These are phyloP conservation scores for Phyllosticta citrichinensis DNA, from an alignment of 2,329 filamentous ascomycete species.

Conservation along the genomic window DNA sequence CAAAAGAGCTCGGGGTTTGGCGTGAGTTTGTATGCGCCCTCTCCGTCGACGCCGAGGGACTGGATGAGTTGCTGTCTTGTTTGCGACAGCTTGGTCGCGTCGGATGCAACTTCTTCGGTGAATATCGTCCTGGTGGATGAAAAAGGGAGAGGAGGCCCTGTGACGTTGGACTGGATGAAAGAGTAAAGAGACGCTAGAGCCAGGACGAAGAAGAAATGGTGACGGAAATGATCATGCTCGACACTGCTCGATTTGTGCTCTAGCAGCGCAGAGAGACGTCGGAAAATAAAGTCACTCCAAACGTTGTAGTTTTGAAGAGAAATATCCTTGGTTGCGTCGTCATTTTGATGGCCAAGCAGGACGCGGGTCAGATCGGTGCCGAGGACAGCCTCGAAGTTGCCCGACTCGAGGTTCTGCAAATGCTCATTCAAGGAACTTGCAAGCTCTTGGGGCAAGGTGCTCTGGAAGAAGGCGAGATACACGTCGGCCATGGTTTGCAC, in stretches of 20 bases:
- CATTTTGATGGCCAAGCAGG: slow-evolving; percentile 31
- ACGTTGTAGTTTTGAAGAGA: slow-evolving; percentile 23
- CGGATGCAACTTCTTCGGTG: slow-evolving; percentile 34
- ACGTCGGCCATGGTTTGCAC: slow-evolving; percentile 31
- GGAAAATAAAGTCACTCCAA: slow-evolving; percentile 34
- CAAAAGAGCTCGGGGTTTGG: slow-evolving; percentile 77
- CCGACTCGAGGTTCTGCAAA: slow-evolving; percentile 31
- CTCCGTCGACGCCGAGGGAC: slow-evolving; percentile 69
- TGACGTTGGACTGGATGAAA: slow-evolving; percentile 81
- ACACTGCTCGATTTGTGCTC: slow-evolving; percentile 6
- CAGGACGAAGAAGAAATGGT: slow-evolving; percentile 41
- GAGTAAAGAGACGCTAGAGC: slow-evolving; percentile 62
- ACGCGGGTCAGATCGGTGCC: slow-evolving; percentile 25
- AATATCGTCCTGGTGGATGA: slow-evolving; percentile 40
- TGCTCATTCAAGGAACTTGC: slow-evolving; percentile 25
- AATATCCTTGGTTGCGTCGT: slow-evolving; percentile 22
- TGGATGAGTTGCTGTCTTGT: slow-evolving; percentile 53
- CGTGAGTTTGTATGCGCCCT: slow-evolving; percentile 75
- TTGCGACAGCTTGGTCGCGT: slow-evolving; percentile 25
- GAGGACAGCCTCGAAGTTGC: slow-evolving; percentile 33
- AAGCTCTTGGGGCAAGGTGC: slow-evolving; percentile 33
- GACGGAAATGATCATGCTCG: slow-evolving; percentile 29
- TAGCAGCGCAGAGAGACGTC: neutral
- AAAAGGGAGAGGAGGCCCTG: slow-evolving; percentile 68
- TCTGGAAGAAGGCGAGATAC: slow-evolving; percentile 31